Evolutionary conservation across 768 basidiomycete genomes (phyloP).

Genomic region (Filobasidium wieringae): DNA sequence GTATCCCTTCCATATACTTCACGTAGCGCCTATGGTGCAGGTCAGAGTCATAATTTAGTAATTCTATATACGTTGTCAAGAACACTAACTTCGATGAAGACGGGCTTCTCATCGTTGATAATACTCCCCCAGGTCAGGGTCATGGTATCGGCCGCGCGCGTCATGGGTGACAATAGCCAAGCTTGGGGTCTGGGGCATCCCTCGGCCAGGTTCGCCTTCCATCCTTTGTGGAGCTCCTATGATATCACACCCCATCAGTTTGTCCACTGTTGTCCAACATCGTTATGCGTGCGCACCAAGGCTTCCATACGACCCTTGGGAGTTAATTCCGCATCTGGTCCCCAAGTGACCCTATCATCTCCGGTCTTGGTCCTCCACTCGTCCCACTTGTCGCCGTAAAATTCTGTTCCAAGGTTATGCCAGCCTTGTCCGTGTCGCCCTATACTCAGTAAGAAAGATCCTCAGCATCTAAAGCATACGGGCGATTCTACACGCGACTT

Average conservation of each 20-base stretch:
- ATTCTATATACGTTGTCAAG: background rate
- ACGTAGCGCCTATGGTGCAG: conserved; percentile 17
- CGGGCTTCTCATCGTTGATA: conserved; percentile 22
- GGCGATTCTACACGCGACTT: too few species aligned
- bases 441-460: too few species aligned
- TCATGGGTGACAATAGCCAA: conserved; percentile 30
- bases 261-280: too few species aligned
- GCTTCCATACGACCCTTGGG: conserved; percentile 31
- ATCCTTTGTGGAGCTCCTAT: conserved; percentile 8
- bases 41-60: background rate
- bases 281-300: conserved; percentile 16
- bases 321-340: conserved; percentile 35
- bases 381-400: conserved; percentile 36
- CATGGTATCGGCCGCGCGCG: conserved; percentile 33
- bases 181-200: conserved; percentile 8
- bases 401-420: conserved; percentile 29
- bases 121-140: conserved; percentile 27
- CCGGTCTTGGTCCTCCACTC: conserved; percentile 26
- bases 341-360: conserved; percentile 33
- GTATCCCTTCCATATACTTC: conserved; percentile 37
- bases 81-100: conserved; percentile 24
- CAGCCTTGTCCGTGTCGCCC: conserved; percentile 37
- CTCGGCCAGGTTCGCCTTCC: conserved; percentile 10
- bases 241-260: background rate
- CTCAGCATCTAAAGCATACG: too few species aligned